Conservation (phyloP, 768 basidiomycete genomes). For the Mycena polygramma region DNA sequence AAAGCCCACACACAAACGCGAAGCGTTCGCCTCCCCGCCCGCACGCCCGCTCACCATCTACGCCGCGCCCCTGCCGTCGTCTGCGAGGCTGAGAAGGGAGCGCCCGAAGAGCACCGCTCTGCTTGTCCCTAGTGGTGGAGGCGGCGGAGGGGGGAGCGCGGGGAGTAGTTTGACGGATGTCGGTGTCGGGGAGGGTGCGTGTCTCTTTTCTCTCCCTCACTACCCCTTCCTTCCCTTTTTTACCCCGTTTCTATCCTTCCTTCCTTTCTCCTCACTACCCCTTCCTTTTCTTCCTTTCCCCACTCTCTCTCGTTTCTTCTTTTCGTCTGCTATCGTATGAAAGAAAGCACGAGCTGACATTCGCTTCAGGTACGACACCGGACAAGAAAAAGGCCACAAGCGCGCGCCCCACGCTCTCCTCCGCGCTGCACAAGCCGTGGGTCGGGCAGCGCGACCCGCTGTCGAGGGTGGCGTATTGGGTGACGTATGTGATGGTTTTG, state of each 20-base stretch:
- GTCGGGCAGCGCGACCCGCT: constrained; percentile 67
- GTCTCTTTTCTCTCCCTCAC: too few species aligned
- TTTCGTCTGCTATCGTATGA: too few species aligned
- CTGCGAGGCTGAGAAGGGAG: constrained; percentile 51
- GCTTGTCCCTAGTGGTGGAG: constrained; percentile 7
- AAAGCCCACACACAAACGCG: constrained; percentile 54
- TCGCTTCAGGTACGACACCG: too few species aligned
- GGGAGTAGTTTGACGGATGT: too few species aligned
- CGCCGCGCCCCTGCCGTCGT: constrained; percentile 59
- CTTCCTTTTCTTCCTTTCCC: too few species aligned
- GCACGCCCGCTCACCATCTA: constrained; percentile 69
- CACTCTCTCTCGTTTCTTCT: too few species aligned
- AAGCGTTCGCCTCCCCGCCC: constrained; percentile 70
- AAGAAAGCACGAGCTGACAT: too few species aligned
- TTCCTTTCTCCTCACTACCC: too few species aligned
- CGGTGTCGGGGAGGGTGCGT: too few species aligned
- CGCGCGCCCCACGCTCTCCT: constrained; percentile 38
- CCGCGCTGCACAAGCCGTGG: constrained; percentile 74
- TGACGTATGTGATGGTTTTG: constrained; percentile 72
- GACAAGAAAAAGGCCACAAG: neutral
- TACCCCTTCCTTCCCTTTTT: too few species aligned
- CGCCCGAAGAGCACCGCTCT: constrained; percentile 68
- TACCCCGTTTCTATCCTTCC: too few species aligned
- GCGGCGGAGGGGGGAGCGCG: too few species aligned
- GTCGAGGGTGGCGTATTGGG: constrained; percentile 66